Evolutionary conservation across 352 stramenopile species (phyloP).

Genomic region (Pythium pyrilobum): DNA sequence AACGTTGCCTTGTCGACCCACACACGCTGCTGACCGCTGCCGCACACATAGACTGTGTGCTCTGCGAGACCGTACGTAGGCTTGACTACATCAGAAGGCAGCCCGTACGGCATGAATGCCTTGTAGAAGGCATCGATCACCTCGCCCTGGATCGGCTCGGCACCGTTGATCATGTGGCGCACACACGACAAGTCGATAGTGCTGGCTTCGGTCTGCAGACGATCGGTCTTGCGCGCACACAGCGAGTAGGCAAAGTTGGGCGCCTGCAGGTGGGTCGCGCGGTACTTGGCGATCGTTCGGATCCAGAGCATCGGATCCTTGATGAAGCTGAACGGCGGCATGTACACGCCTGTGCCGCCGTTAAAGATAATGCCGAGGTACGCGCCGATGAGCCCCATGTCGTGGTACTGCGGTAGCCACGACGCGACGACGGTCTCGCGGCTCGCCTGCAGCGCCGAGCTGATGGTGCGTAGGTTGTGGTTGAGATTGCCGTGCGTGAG

Average conservation of each 20-base stretch:
- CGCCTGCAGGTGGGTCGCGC: constrained; percentile 95
- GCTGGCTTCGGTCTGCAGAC: constrained; percentile 22
- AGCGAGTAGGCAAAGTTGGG: constrained; percentile 99
- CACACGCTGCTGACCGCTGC: constrained; percentile 85
- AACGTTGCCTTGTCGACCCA: constrained; percentile 88
- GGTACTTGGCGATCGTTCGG: constrained; percentile 78
- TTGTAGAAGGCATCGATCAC: constrained; percentile 86
- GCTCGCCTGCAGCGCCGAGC: constrained; percentile 85
- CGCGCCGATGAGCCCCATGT: constrained; percentile 99
- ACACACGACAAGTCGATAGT: constrained; percentile 90
- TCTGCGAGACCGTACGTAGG: constrained; percentile 99
- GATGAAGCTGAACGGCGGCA: constrained; percentile 98
- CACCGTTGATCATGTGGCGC: constrained; percentile 97
- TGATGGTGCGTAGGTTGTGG: constrained; percentile 96
- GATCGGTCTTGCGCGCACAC: constrained; percentile 90
- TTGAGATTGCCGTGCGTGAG: constrained; percentile 96
- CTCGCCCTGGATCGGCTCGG: constrained; percentile 93
- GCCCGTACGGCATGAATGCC: constrained; percentile 86
- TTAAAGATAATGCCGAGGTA: constrained; percentile 82
- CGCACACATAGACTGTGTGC: constrained; percentile 98
- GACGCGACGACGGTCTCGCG: constrained; percentile 93
- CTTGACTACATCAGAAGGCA: constrained; percentile 88
- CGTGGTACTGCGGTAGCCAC: constrained; percentile 99
- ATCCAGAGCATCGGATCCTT: constrained; percentile 96
- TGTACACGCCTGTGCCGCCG: constrained; percentile 93